Conservation (phyloP, 2,329 filamentous ascomycete genomes). For the Cercospora sp. region DNA sequence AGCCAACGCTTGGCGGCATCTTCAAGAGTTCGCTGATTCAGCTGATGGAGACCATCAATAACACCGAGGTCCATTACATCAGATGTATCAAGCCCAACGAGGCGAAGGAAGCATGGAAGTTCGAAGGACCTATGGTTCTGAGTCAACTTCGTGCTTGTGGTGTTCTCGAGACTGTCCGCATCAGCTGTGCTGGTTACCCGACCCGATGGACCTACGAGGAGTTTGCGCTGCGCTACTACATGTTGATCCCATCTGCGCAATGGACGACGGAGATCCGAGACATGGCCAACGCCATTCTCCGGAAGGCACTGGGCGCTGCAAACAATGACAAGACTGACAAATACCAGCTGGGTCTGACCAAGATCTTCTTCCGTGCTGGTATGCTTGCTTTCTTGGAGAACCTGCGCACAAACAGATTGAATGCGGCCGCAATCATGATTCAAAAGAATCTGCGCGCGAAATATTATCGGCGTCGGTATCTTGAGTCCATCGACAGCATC, state of each 20-base stretch:
- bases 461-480: constrained; percentile 88
- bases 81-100: constrained; percentile 99
- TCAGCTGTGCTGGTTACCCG: constrained; percentile 95
- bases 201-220: constrained; percentile 99
- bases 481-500: constrained; percentile 81
- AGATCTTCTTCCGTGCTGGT: constrained; percentile 98
- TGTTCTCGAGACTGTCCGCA: constrained; percentile 97
- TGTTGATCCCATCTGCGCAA: constrained; percentile 83
- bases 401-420: constrained; percentile 82
- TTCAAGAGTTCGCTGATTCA: constrained; percentile 99
- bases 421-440: constrained; percentile 93
- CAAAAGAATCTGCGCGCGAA: constrained; percentile 97
- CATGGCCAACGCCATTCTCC: constrained; percentile 91
- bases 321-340: constrained; percentile 75
- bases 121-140: constrained; percentile 97
- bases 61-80: constrained; percentile 98
- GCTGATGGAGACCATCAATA: constrained; percentile 96
- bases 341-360: constrained; percentile 95
- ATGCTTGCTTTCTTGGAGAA: constrained; percentile 99
- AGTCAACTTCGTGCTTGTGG: constrained; percentile 96
- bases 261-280: constrained; percentile 93
- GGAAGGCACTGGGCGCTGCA: constrained; percentile 72
- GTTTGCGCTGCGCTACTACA: constrained; percentile 96
- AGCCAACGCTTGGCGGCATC: constrained; percentile 95
- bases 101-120: constrained; percentile 94